Base-by-base conservation (phyloP, 176 grass and related monocot genomes). In the Eragrostis curvula region DNA sequence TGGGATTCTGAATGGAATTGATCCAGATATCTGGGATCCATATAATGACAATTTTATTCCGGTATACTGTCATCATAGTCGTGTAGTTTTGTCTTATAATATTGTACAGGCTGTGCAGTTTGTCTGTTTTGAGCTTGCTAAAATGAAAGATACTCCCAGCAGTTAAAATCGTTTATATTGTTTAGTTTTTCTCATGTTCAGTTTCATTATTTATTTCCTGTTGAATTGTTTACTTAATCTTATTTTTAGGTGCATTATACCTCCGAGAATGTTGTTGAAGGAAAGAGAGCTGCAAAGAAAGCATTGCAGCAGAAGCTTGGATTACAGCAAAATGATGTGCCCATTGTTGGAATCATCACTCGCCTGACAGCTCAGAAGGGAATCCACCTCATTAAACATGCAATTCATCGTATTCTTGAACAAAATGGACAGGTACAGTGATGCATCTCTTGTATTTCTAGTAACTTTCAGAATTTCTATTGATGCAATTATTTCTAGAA, bases 311-410 rank as follows among this genome's bases (percentile, higher is more conserved):
- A 90, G 87, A 99, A 74, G 79, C 83, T 94, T 65, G 93, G 89
- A 49, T 76, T 96, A 59, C 85, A 84, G 48, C 89, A 72, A 88
- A 90, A 68, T 25, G 93, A 99, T 77, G 44, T 78, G 63, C 89
- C 93, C 46, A 15, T 96, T 58, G 87, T 99, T 9, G 96, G 93
- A 78, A 96, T 96, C 40, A 86, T 99, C 46, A 90, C 62, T 74
- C 96, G 87, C 23, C 87, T 96, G 71, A 99, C 96, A 53, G 91
- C 90, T 27, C 96, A 99, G 80, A 96, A 99, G 89, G 93, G 96
- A 84, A 91, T 99, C 81, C 93, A 99, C 80, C 96, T 99, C 41
- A 96, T 99, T 68, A 96, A 96, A 62, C 96, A 99, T 68, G 91
- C 91, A 16, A 91, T 99, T 66, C 42, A n/a, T 9, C 82, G 68